Conservation (phyloP, 371 early-diverging fungal species). For the Nosema muscidifuracis region DNA sequence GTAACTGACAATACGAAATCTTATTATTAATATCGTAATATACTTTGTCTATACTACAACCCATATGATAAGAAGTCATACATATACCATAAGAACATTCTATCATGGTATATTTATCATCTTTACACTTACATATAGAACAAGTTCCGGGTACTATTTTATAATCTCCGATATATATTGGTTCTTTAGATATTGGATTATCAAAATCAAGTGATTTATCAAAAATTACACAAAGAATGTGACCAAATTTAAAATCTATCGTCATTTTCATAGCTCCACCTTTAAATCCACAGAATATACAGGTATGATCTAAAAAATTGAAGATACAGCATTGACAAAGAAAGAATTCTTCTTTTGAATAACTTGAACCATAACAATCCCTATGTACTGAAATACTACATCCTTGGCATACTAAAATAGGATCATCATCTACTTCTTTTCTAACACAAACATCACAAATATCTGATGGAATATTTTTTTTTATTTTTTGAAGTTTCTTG, state of each 20-base stretch:
- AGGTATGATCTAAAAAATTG: constrained; percentile 12
- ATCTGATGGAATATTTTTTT: constrained; percentile 17
- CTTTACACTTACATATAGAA: constrained; percentile 45
- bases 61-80: constrained; percentile 50
- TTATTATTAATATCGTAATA: constrained; percentile 60
- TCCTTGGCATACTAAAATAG: constrained; percentile 59
- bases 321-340: constrained; percentile 59
- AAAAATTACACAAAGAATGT: constrained; percentile 59
- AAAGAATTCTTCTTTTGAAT: constrained; percentile 52
- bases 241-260: constrained; percentile 53
- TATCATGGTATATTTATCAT: constrained; percentile 8
- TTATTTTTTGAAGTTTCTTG: constrained; percentile 37
- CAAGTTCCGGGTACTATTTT: constrained; percentile 37
- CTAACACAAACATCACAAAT: constrained; percentile 61
- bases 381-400: constrained; percentile 61
- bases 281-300: constrained; percentile 50
- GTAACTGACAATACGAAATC: constrained; percentile 55
- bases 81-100: constrained; percentile 57
- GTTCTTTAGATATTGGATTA: constrained; percentile 58
- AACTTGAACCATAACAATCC: constrained; percentile 61
- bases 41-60: constrained; percentile 52
- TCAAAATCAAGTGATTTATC: constrained; percentile 51
- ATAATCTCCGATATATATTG: constrained; percentile 49
- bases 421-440: constrained; percentile 32
- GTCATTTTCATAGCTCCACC: constrained; percentile 59